These are phyloP conservation scores for Pisolithus tinctorius DNA, from an alignment of 768 basidiomycete species.

Conservation along the genomic window DNA sequence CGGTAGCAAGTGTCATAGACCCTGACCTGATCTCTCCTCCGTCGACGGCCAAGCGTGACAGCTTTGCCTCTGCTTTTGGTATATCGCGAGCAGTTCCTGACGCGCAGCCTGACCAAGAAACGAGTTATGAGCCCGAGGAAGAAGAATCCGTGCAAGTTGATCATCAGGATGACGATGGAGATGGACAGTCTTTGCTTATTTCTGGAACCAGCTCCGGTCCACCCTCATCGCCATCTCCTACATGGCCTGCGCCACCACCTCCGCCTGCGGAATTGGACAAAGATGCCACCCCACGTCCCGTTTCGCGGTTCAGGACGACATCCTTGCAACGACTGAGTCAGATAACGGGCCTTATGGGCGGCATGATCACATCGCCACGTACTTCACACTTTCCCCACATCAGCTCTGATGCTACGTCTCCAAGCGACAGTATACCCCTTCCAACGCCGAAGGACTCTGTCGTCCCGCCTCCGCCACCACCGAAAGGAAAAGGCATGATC, in stretches of 20 bases:
- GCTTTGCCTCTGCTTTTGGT: conserved; percentile 7
- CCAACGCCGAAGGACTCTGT: conserved; percentile 22
- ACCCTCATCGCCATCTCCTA: conserved; percentile 13
- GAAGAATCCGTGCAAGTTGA: conserved; percentile 10
- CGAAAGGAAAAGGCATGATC: conserved; percentile 5
- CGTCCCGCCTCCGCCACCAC: conserved; percentile 12
- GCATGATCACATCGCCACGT: conserved; percentile 36
- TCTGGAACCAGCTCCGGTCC: conserved; percentile 10
- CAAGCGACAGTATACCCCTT: conserved; percentile 14
- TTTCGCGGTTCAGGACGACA: conserved; percentile 22
- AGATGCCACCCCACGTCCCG: conserved; percentile 19
- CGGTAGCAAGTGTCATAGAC: conserved; percentile 47
- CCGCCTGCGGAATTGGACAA: conserved; percentile 19
- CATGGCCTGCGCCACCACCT: conserved; percentile 27
- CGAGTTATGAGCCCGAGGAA: conserved; percentile 1
- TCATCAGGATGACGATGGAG: neutral
- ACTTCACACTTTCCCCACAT: conserved; percentile 35
- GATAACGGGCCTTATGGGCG: conserved; percentile 4
- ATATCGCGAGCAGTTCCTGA: neutral
- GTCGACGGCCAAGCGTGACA: conserved; percentile 9
- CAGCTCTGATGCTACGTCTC: conserved; percentile 34
- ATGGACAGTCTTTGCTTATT: conserved; percentile 12
- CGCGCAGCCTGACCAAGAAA: conserved; percentile 1
- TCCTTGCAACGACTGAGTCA: conserved; percentile 23
- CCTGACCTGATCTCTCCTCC: conserved; percentile 18